Evolutionary conservation across 768 basidiomycete genomes (phyloP), one percentile per base, ranked within the genome.

Genomic region (Boletus tomentosulus): DNA sequence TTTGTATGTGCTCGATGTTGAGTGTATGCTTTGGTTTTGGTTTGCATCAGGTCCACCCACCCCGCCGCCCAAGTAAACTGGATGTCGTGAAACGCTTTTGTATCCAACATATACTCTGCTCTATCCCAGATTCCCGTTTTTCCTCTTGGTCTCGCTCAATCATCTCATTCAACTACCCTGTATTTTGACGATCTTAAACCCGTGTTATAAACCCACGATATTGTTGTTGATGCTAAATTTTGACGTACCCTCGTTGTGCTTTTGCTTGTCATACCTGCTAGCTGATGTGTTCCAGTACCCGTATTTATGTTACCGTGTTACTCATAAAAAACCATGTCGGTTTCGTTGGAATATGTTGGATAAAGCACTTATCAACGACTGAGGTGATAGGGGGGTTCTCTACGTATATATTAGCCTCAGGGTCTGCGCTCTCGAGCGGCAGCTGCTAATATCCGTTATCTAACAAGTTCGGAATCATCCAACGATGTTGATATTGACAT

Each of bases 41-140:
- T 19, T 19, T 19, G 35, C 9, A 6, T 45, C 6, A 78, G 77
- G 77, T 30, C 78, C 77, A 0, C 53, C 53, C 6, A 54, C 53
- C 16, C 53, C 46, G 13, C 53, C 53, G 15, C 53, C 53, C 39
- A 48, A 54, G 41, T 54, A 16, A 53, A 12, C 12, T 44, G 38
- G 19, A 4, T 39, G 38, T 10, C 4, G 38, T 39, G 38, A 22
- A 19, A 22, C 19, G 16, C 7, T n/a, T 7, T 15, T n/a, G 3
- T n/a, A 8, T 16, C 37, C 16, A 37, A 19, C 9, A 7, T 8
- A 11, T 39, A 11, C n/a, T 3, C 38, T 16, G 6, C 34, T 35
- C 37, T 38, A n/a, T 10, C 12, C 10, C 12, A 3, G 34, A 30
- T 30, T 35, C 15, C n/a, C 5, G n/a, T 28, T 28, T 27, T 19